Evolutionary conservation across 2,329 filamentous ascomycete species (phyloP).

Genomic region (Pseudopyricularia javanii): DNA sequence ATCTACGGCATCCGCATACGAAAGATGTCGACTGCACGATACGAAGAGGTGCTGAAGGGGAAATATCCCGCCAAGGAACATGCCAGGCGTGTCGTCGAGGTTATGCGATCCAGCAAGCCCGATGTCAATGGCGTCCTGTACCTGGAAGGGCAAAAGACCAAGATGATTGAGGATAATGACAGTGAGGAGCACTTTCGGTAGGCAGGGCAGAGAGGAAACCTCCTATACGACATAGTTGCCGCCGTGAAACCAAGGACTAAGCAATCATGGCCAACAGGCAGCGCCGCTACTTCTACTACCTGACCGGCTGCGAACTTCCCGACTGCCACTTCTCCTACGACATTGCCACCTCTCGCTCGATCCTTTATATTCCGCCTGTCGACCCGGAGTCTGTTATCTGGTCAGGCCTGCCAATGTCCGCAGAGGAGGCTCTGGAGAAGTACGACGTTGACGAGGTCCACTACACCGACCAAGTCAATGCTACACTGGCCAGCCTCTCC

Average conservation of each 20-base stretch:
- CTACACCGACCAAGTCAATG: constrained; percentile 62
- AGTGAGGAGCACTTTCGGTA: constrained; percentile 70
- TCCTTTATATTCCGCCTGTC: constrained; percentile 81
- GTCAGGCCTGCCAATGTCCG: constrained; percentile 74
- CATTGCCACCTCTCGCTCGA: constrained; percentile 58
- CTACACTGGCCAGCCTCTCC: constrained; percentile 47
- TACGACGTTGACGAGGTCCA: constrained; percentile 77
- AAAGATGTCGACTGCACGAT: constrained; percentile 14
- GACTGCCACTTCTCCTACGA: constrained; percentile 78
- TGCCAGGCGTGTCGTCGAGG: constrained; percentile 69
- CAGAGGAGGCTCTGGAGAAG: constrained; percentile 58
- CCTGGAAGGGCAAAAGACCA: constrained; percentile 72
- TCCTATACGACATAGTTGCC: neutral
- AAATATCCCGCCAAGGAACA: constrained; percentile 81
- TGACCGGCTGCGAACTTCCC: constrained; percentile 71
- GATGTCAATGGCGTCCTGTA: constrained; percentile 66
- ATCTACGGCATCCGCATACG: neutral
- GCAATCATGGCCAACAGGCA: constrained; percentile 40
- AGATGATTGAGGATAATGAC: constrained; percentile 82
- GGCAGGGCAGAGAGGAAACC: neutral
- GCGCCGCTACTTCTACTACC: constrained; percentile 87
- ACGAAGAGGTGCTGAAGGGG: constrained; percentile 41
- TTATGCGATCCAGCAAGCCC: constrained; percentile 56
- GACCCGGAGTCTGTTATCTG: constrained; percentile 86
- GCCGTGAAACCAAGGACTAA: neutral